Conservation (phyloP, 192 early-diverging fungal species). For the Mortierella claussenii region DNA sequence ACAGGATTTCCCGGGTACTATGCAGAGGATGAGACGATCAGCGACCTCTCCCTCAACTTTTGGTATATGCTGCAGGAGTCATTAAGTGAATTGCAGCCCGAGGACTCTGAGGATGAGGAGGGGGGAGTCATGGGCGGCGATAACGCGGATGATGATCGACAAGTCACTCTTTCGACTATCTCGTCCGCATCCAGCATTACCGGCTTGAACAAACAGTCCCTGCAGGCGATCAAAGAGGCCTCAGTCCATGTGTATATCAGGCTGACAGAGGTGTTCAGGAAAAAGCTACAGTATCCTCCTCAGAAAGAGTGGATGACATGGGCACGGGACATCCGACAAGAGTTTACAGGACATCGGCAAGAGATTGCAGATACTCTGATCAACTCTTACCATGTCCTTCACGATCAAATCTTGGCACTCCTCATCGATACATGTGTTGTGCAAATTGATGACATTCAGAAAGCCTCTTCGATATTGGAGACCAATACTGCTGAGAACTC, state of each 20-base stretch:
- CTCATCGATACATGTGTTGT: conserved; percentile 46
- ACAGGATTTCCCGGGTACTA: conserved; percentile 76
- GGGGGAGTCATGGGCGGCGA: background rate
- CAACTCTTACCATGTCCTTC: conserved; percentile 73
- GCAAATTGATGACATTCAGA: conserved; percentile 38
- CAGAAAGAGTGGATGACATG: conserved; percentile 64
- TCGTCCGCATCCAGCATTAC: conserved; percentile 29
- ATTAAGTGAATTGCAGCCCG: conserved; percentile 60
- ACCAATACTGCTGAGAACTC: conserved; percentile 20
- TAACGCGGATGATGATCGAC: conserved; percentile 19
- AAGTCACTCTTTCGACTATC: conserved; percentile 24
- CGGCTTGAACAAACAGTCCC: conserved; percentile 30
- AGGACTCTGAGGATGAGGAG: conserved; percentile 30
- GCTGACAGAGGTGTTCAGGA: conserved; percentile 62
- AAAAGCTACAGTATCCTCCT: conserved; percentile 67
- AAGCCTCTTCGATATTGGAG: conserved; percentile 30
- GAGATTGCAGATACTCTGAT: conserved; percentile 81
- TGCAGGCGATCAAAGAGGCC: conserved; percentile 50
- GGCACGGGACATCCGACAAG: conserved; percentile 65
- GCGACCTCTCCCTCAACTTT: conserved; percentile 76
- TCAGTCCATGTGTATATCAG: conserved; percentile 61
- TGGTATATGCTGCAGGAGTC: conserved; percentile 82
- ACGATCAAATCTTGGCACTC: conserved; percentile 62
- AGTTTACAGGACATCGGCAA: conserved; percentile 70
- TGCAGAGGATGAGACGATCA: conserved; percentile 74